These are phyloP conservation scores for Coemansia sp. DNA, from an alignment of 192 early-diverging fungal species.

Conservation along the genomic window DNA sequence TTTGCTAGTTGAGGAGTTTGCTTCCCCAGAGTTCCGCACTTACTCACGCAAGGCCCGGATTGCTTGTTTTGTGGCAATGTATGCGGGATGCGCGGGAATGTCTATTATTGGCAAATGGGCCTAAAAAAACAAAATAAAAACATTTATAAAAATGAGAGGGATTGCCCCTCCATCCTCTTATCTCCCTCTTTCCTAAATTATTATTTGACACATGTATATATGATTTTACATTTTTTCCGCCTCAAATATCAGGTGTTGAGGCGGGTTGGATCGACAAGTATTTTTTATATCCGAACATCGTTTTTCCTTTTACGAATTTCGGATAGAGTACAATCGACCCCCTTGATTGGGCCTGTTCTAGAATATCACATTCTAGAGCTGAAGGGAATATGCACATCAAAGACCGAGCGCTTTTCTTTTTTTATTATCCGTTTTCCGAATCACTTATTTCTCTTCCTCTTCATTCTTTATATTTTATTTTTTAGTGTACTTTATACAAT, in stretches of 20 bases:
- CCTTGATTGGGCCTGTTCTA: too few species aligned
- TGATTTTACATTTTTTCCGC: background rate
- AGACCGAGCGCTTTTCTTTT: background rate
- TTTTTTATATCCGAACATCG: background rate
- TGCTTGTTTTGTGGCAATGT: constrained; percentile 64
- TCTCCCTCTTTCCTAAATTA: too few species aligned
- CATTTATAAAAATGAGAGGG: too few species aligned
- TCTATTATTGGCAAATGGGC: constrained; percentile 79
- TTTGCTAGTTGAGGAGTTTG: constrained; percentile 74
- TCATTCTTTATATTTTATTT: background rate
- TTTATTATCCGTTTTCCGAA: background rate
- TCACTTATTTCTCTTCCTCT: background rate
- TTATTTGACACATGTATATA: too few species aligned
- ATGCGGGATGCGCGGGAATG: constrained; percentile 76
- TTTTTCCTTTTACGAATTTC: too few species aligned
- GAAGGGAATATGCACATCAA: background rate
- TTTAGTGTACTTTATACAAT: constrained; percentile 11
- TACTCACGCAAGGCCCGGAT: constrained; percentile 35
- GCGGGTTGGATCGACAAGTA: background rate
- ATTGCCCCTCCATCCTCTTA: too few species aligned
- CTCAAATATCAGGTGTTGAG: background rate
- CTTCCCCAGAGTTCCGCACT: constrained; percentile 55
- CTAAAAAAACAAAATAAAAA: constrained; percentile 51
- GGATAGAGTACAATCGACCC: too few species aligned
- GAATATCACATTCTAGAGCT: too few species aligned